Percentiles rank a stretch among this genome's conserved stretches.
These are phyloP conservation scores for Epichloe bromicola DNA, from an alignment of 2,329 filamentous ascomycete genomes.

Conservation along the genomic window DNA sequence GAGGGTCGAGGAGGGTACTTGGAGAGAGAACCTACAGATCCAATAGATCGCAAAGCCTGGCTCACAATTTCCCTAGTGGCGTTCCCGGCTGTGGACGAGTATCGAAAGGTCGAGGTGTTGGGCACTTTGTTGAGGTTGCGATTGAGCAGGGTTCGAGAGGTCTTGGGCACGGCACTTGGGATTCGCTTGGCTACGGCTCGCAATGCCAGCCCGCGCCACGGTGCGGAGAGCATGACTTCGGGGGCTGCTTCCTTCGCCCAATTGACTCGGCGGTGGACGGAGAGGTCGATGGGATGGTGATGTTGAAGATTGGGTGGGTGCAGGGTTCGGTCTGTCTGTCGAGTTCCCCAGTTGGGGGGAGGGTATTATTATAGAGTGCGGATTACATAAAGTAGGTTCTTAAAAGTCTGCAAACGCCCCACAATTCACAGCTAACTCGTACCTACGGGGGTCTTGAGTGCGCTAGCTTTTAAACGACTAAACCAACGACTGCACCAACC, in stretches of 20 bases:
- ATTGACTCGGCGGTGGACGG: slow-evolving; percentile 10
- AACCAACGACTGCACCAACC: too few species aligned
- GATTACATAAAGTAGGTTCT: too few species aligned
- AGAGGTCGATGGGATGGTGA: not conserved
- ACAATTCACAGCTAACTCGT: too few species aligned
- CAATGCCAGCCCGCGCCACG: slow-evolving; percentile 28
- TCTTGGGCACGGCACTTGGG: slow-evolving; percentile 12
- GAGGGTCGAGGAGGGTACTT: not conserved
- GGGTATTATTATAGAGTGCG: too few species aligned
- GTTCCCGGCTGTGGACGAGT: not conserved
- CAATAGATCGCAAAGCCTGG: not conserved
- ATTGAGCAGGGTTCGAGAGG: slow-evolving; percentile 9
- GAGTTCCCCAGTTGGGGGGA: too few species aligned
- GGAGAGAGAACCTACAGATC: not conserved
- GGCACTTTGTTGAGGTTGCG: not conserved
- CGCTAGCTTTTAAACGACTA: too few species aligned
- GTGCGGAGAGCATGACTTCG: slow-evolving; percentile 30
- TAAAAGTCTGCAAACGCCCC: too few species aligned
- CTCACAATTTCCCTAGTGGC: not conserved
- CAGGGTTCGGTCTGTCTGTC: too few species aligned
- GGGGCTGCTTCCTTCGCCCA: slow-evolving; percentile 9
- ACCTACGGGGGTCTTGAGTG: too few species aligned
- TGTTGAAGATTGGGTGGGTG: not conserved
- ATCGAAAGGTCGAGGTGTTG: not conserved
- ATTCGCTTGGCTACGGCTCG: slow-evolving; percentile 12